Evolutionary conservation across 2,329 filamentous ascomycete genomes (phyloP).

Genomic region (Cercospora zeae-maydis): DNA sequence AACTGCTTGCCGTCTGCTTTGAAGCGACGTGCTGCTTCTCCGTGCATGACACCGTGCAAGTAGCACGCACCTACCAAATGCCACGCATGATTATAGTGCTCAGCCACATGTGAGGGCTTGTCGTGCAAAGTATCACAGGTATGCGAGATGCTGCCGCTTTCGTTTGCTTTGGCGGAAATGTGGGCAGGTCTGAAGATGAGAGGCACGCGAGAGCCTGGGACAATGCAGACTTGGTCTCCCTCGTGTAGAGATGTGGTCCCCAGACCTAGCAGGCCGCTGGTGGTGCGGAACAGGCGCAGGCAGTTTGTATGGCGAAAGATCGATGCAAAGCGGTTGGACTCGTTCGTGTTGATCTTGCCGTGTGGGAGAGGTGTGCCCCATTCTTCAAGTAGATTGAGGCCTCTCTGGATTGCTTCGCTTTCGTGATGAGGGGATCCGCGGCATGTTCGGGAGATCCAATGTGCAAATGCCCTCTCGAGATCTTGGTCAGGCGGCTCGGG

Average conservation of each 20-base stretch:
- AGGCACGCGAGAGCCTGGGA: not conserved
- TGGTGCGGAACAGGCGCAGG: not conserved
- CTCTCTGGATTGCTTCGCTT: not conserved
- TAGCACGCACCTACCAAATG: not conserved
- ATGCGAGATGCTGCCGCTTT: not conserved
- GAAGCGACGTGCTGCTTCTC: not conserved
- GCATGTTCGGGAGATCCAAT: not conserved
- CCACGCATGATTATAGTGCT: not conserved
- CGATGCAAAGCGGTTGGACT: not conserved
- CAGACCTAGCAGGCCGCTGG: not conserved
- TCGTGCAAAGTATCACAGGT: not conserved
- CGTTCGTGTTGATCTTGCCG: not conserved
- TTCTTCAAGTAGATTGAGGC: not conserved
- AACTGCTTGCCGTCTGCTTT: not conserved
- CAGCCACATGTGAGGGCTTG: not conserved
- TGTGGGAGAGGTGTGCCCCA: not conserved
- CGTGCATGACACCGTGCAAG: not conserved
- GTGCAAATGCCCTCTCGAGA: not conserved
- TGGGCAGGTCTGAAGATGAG: not conserved
- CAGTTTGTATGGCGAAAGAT: not conserved
- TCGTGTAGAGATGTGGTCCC: not conserved
- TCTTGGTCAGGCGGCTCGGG: not conserved
- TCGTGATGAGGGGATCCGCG: not conserved
- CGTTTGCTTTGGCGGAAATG: not conserved
- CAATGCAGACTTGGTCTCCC: not conserved